Conservation (phyloP, 1,284 basidiomycete species). For the Fomitopsis pinicola region DNA sequence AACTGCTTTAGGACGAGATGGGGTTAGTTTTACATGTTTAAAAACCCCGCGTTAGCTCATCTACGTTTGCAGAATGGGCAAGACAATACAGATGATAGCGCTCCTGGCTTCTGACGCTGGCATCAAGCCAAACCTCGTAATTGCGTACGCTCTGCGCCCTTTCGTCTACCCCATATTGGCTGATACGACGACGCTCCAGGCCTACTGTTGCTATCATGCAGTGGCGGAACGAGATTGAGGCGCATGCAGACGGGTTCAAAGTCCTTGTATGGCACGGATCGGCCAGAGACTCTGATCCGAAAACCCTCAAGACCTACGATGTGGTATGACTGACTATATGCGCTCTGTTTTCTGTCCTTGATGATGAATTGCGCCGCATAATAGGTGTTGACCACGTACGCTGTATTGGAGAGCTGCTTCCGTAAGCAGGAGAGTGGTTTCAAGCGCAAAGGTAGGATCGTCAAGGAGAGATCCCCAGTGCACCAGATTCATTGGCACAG, state of each 20-base stretch:
- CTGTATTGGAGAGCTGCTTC: slow-evolving; percentile 90
- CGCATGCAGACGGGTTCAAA: slow-evolving; percentile 75
- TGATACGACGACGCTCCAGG: slow-evolving; percentile 30
- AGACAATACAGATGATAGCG: slow-evolving; percentile 97
- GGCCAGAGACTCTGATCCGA: slow-evolving; percentile 56
- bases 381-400: slow-evolving; percentile 71
- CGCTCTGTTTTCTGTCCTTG: neutral
- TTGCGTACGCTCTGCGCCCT: slow-evolving; percentile 59
- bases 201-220: slow-evolving; percentile 98
- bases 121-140: slow-evolving; percentile 82
- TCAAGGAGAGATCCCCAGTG: slow-evolving; percentile 87
- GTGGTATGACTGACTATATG: slow-evolving; percentile 52
- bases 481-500: slow-evolving; percentile 89
- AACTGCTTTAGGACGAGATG: slow-evolving; percentile 73
- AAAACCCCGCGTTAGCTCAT: neutral
- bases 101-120: slow-evolving; percentile 75
- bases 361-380: neutral
- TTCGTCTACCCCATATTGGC: neutral
- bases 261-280: slow-evolving; percentile 93
- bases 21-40: slow-evolving; percentile 45
- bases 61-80: slow-evolving; percentile 76
- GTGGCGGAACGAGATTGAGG: slow-evolving; percentile 93
- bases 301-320: slow-evolving; percentile 81
- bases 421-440: slow-evolving; percentile 92
- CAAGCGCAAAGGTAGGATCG: slow-evolving; percentile 78